Evolutionary conservation across 73 alveolate genomes (phyloP).

Genomic region (Tetrahymena thermophila): DNA sequence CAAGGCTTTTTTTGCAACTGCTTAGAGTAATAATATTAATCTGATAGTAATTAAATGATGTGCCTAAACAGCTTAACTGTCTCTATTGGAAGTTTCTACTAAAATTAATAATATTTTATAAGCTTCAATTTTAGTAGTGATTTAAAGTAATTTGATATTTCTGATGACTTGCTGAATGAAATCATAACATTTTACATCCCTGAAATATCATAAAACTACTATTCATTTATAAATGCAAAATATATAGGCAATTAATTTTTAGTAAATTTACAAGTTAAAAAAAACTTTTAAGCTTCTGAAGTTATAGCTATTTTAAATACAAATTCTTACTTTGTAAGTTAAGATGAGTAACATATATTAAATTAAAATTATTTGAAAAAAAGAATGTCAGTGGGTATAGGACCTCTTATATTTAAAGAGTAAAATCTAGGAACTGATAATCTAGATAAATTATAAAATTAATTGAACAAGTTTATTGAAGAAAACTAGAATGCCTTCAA

Average conservation of each 20-base stretch:
- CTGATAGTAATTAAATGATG: too few relatives aligned
- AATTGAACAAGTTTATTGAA: neutral
- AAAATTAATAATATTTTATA: too few relatives aligned
- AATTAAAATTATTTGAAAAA: too few relatives aligned
- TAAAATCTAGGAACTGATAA: neutral
- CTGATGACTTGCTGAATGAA: neutral
- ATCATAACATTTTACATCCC: neutral
- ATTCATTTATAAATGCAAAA: neutral
- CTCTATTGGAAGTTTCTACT: neutral
- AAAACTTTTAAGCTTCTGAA: neutral
- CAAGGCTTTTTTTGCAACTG: neutral
- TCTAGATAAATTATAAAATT: neutral
- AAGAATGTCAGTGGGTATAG: neutral
- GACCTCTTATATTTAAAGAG: neutral
- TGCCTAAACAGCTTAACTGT: neutral
- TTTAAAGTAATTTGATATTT: neutral
- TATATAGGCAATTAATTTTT: neutral
- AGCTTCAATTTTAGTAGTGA: neutral
- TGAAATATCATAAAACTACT: neutral
- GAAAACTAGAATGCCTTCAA: neutral
- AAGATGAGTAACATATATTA: neutral
- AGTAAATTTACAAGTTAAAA: neutral
- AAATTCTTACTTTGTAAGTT: neutral
- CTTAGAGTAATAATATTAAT: neutral
- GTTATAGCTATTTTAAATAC: neutral